Evolutionary conservation across 257 asterid species (phyloP).

Genomic region (Przewalskia tangutica): DNA sequence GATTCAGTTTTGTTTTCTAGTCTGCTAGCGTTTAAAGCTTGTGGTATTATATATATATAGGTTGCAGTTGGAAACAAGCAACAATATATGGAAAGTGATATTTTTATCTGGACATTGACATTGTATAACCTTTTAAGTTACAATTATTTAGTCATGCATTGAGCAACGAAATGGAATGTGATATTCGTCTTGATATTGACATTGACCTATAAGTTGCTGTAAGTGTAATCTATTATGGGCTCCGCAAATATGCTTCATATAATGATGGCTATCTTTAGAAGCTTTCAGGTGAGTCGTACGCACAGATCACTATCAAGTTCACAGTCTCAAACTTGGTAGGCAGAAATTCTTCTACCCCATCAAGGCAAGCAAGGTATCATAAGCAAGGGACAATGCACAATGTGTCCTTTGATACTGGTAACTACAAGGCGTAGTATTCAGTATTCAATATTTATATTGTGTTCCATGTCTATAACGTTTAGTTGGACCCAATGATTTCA

Average conservation of each 20-base stretch:
- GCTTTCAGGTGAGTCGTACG: not conserved
- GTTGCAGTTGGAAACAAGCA: conserved; percentile 4
- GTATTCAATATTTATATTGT: not conserved
- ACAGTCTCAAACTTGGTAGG: not conserved
- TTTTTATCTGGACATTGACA: not conserved
- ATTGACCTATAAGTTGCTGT: not conserved
- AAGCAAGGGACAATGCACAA: not conserved
- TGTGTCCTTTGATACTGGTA: not conserved
- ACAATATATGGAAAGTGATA: not conserved
- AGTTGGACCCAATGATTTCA: not conserved
- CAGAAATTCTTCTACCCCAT: not conserved
- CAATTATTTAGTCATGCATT: not conserved
- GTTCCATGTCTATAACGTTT: not conserved
- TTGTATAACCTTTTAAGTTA: not conserved
- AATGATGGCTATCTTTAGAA: not conserved
- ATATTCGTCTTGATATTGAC: not conserved
- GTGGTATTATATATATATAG: conserved; percentile 21
- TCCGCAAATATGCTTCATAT: not conserved
- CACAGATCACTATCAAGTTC: not conserved
- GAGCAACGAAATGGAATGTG: not conserved
- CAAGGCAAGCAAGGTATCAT: not conserved
- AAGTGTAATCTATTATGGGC: not conserved
- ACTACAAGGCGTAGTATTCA: not conserved
- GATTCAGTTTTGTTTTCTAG: conserved; percentile 27
- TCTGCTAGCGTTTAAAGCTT: conserved; percentile 2